Conservation (phyloP, 768 basidiomycete genomes). For the Boletus pseudo-olivaceus region DNA sequence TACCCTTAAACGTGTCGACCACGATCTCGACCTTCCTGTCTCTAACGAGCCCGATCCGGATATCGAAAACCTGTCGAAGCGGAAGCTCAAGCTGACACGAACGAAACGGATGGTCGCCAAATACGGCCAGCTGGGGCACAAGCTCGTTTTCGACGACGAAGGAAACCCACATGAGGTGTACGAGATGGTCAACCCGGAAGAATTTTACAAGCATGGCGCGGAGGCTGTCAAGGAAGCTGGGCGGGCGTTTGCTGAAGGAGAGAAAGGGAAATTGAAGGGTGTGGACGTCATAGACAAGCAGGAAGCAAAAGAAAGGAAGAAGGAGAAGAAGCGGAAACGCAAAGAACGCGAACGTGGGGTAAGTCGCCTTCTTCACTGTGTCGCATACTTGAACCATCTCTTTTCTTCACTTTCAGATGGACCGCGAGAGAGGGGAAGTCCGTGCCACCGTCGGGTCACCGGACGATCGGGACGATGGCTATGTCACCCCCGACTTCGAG, state of each 20-base stretch:
- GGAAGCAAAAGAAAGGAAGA: constrained; percentile 82
- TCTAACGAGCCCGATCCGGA: constrained; percentile 34
- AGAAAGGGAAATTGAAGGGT: constrained; percentile 66
- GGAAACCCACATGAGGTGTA: constrained; percentile 80
- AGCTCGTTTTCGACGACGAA: constrained; percentile 88
- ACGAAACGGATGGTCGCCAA: constrained; percentile 73
- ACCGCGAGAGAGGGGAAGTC: constrained; percentile 29
- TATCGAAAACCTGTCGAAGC: constrained; percentile 69
- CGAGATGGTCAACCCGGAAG: constrained; percentile 75
- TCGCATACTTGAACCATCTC: not conserved
- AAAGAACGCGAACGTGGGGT: constrained; percentile 66
- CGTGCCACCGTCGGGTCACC: constrained; percentile 32
- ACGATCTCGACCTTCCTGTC: constrained; percentile 64
- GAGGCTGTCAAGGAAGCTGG: constrained; percentile 66
- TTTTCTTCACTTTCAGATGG: constrained; percentile 8
- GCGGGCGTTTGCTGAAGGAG: constrained; percentile 64
- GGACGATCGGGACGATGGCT: constrained; percentile 60
- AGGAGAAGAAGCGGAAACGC: constrained; percentile 88
- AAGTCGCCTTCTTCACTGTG: constrained; percentile 4
- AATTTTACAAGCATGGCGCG: constrained; percentile 63
- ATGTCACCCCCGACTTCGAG: constrained; percentile 70
- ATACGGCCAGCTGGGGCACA: constrained; percentile 55
- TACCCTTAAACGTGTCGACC: constrained; percentile 88
- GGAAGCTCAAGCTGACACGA: constrained; percentile 71
- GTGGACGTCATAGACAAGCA: constrained; percentile 76